phyloP scores from a whole-genome alignment of 2,329 filamentous ascomycete genomes.

The Alternaria sp. region DNA sequence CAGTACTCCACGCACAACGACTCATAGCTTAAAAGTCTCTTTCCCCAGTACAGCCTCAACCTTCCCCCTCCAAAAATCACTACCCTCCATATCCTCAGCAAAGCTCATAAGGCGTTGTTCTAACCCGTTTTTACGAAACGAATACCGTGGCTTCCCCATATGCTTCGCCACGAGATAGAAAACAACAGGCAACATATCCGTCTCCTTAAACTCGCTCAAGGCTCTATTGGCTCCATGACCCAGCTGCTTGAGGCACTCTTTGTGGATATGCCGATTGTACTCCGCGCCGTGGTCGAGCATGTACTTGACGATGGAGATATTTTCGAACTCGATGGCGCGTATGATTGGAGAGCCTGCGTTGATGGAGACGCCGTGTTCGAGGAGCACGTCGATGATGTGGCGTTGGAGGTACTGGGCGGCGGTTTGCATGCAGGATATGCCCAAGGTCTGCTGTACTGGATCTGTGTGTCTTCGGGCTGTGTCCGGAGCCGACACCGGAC shows the following conservation, averaged over 20 bases:
- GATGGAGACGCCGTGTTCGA: neutral
- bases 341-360: neutral
- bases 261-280: neutral
- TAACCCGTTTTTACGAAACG: neutral
- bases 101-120: neutral
- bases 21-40: neutral
- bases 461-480: no score
- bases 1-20: neutral
- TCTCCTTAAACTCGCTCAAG: neutral
- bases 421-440: neutral
- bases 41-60: neutral
- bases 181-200: neutral
- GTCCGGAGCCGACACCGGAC: neutral
- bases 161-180: neutral
- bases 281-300: neutral
- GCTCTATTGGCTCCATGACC: neutral
- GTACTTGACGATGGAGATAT: neutral
- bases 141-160: neutral
- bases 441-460: no score
- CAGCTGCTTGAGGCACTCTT: neutral
- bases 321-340: neutral
- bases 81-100: neutral
- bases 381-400: neutral
- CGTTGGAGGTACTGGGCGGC: neutral
- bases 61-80: neutral